A percentile compares a stretch with the other conserved stretches of the same genome.
Conservation (phyloP, 257 asterid species). For the Rhazya stricta region DNA sequence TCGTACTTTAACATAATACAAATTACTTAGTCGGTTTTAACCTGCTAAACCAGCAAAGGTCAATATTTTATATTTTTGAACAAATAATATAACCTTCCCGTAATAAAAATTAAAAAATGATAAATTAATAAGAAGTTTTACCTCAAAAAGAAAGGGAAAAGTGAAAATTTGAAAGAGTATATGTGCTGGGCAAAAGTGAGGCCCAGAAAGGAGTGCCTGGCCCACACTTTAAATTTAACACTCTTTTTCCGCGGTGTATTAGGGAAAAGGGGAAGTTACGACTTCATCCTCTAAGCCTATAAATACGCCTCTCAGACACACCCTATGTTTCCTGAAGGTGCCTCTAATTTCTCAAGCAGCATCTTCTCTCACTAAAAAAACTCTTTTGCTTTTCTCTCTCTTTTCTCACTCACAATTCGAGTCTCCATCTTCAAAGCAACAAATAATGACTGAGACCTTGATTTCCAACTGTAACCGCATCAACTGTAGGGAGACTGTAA, state of each 20-base stretch:
- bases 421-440: neutral
- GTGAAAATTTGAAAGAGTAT: no score
- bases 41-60: no score
- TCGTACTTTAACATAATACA: no score
- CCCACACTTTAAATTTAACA: neutral
- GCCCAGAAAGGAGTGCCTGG: neutral
- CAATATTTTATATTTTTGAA: no score
- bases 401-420: neutral
- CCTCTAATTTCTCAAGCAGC: constrained; percentile 4
- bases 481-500: constrained; percentile 27
- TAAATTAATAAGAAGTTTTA: no score
- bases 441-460: constrained; percentile 31
- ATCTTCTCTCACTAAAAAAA: neutral
- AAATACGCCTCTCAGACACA: neutral
- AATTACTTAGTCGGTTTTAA: no score
- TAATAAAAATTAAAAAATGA: no score
- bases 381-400: neutral
- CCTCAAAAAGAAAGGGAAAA: no score
- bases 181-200: neutral
- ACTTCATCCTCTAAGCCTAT: neutral
- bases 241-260: neutral
- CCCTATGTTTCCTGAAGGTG: neutral
- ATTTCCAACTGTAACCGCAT: constrained; percentile 21
- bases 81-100: no score
- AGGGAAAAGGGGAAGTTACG: neutral